Conservation (phyloP, 2,329 filamentous ascomycete species). For the Aspergillus spinulosporus region DNA sequence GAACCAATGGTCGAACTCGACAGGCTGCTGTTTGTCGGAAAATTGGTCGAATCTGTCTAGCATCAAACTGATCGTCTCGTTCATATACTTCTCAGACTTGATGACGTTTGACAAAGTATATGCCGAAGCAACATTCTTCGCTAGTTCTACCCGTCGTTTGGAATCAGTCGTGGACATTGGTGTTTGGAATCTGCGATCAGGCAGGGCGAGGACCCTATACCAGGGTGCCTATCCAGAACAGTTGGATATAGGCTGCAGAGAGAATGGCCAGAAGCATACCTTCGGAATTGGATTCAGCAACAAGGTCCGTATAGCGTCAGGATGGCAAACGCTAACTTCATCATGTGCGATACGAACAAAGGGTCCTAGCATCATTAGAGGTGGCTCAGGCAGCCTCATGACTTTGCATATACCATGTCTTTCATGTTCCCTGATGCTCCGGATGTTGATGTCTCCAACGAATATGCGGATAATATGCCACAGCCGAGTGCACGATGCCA, state of each 20-base stretch:
- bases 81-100: background rate
- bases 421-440: background rate
- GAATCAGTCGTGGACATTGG: slow-evolving; percentile 6
- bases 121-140: slow-evolving; percentile 5
- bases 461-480: slow-evolving; percentile 11
- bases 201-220: slow-evolving; percentile 4
- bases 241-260: too few species aligned
- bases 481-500: slow-evolving; percentile 5
- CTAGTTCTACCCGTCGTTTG: slow-evolving; percentile 1
- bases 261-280: background rate
- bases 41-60: background rate
- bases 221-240: background rate
- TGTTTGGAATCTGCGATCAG: slow-evolving; percentile 1
- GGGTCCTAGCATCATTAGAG: background rate
- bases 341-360: slow-evolving; percentile 10
- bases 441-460: slow-evolving; percentile 3
- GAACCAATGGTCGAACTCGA: slow-evolving; percentile 7
- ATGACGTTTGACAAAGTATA: slow-evolving; percentile 3
- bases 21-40: background rate
- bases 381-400: too few species aligned
- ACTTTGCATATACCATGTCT: slow-evolving; percentile 2
- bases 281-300: slow-evolving; percentile 4
- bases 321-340: slow-evolving; percentile 13
- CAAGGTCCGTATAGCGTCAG: slow-evolving; percentile 1
- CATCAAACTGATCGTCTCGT: background rate